These are phyloP conservation scores for Angomonas desouzai DNA, from an alignment of 208 protist genomes.

Conservation along the genomic window DNA sequence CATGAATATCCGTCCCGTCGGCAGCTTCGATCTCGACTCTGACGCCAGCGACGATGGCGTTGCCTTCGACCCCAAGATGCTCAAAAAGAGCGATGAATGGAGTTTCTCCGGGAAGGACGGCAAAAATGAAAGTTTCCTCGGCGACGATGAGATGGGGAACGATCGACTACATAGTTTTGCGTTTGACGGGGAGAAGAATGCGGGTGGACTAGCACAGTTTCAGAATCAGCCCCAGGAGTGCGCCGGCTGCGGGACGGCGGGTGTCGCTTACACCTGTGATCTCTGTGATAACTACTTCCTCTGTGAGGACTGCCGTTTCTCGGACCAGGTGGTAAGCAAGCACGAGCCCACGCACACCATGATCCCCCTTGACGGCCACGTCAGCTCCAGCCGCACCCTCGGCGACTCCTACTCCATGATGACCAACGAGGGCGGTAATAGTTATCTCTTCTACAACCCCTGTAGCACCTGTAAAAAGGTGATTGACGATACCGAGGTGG, in stretches of 20 bases:
- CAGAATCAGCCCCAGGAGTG: constrained; percentile 44
- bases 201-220: constrained; percentile 30
- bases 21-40: constrained; percentile 7
- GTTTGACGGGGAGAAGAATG: not conserved
- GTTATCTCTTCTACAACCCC: constrained; percentile 73
- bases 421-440: constrained; percentile 32
- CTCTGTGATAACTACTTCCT: constrained; percentile 48
- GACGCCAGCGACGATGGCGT: not conserved
- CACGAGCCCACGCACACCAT: constrained; percentile 48
- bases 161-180: not conserved
- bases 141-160: constrained; percentile 7
- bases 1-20: not conserved
- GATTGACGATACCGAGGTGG: constrained; percentile 63
- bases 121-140: constrained; percentile 5
- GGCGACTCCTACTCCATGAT: constrained; percentile 29
- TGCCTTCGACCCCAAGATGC: not conserved
- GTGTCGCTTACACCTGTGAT: constrained; percentile 45
- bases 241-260: constrained; percentile 30
- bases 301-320: constrained; percentile 55
- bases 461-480: constrained; percentile 46
- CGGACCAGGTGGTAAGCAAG: constrained; percentile 15
- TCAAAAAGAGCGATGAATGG: constrained; percentile 5
- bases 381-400: constrained; percentile 42
- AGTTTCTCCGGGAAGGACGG: constrained; percentile 1
- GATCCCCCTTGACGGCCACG: constrained; percentile 42